Evolutionary conservation across 139 green algal genomes (phyloP).

Genomic region (Limnomonas spitsbergensis): DNA sequence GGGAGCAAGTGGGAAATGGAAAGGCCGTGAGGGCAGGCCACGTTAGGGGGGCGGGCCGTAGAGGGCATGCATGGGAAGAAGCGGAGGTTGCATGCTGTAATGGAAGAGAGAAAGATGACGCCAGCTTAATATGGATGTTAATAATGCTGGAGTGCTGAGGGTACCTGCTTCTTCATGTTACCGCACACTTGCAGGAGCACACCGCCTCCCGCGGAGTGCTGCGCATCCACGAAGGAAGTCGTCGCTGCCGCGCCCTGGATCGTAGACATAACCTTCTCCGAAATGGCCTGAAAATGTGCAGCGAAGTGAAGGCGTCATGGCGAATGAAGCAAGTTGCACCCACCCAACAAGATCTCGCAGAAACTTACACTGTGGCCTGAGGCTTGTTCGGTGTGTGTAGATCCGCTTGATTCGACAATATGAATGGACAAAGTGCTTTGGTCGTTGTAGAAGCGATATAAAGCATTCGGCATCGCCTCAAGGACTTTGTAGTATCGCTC

Average conservation of each 20-base stretch:
- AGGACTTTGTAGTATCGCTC: slow-evolving; percentile 16
- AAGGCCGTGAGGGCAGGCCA: too few species aligned
- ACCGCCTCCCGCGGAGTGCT: not conserved
- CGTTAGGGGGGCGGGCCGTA: too few species aligned
- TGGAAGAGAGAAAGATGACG: too few species aligned
- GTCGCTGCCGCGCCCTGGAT: not conserved
- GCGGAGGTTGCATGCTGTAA: too few species aligned
- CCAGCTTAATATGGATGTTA: too few species aligned
- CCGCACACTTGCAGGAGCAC: slow-evolving; percentile 8
- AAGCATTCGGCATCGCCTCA: not conserved
- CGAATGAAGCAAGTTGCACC: too few species aligned
- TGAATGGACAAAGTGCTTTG: slow-evolving; percentile 1
- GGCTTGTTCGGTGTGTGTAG: not conserved
- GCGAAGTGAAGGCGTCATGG: too few species aligned
- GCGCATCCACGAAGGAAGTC: not conserved
- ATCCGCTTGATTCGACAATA: not conserved
- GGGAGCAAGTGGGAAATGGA: too few species aligned
- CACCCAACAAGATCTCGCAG: too few species aligned
- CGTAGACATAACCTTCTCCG: not conserved
- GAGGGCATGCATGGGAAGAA: too few species aligned
- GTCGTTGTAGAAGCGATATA: slow-evolving; percentile 12
- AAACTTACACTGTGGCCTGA: not conserved
- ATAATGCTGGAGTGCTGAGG: not conserved
- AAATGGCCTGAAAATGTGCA: not conserved
- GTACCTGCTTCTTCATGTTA: slow-evolving; percentile 13